Evolutionary conservation across 257 asterid genomes (phyloP).

Genomic region (Ilex asprella): DNA sequence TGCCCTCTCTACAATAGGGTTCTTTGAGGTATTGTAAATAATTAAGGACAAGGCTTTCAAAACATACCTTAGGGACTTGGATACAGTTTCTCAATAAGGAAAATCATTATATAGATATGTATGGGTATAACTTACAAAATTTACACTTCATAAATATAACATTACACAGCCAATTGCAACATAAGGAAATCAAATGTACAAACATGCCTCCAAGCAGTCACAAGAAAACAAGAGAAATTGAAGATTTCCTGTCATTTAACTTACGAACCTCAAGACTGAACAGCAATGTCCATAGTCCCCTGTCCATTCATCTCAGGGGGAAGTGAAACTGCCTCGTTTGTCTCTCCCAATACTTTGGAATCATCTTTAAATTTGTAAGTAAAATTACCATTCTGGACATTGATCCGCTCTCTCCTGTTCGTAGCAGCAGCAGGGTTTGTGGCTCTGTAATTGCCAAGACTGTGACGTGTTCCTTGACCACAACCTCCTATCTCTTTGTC

Average conservation of each 20-base stretch:
- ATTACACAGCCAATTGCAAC: not conserved
- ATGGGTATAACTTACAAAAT: not conserved
- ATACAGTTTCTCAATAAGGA: too few relatives aligned
- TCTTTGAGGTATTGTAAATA: too few relatives aligned
- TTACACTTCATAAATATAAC: not conserved
- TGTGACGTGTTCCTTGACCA: conserved; percentile 27
- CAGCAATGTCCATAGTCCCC: conserved; percentile 21
- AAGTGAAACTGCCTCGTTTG: conserved; percentile 18
- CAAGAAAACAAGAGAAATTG: conserved; percentile 17
- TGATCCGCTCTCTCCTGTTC: conserved; percentile 22
- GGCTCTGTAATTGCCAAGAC: conserved; percentile 35
- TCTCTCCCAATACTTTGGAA: conserved; percentile 19
- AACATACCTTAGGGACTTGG: too few relatives aligned
- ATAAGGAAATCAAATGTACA: too few relatives aligned
- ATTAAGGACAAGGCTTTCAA: too few relatives aligned
- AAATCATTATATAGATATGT: too few relatives aligned
- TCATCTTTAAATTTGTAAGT: conserved; percentile 24
- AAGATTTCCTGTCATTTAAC: conserved; percentile 4
- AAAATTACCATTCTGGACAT: conserved; percentile 21
- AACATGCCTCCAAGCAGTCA: too few relatives aligned
- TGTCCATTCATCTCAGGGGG: conserved; percentile 29
- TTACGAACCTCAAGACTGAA: conserved; percentile 30
- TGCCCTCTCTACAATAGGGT: too few relatives aligned
- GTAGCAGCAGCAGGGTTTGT: conserved; percentile 15
- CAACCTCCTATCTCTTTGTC: conserved; percentile 20